Evolutionary conservation across 2,329 filamentous ascomycete species (phyloP), one percentile per base, ranked within the genome.

Genomic region (Apiospora marii): DNA sequence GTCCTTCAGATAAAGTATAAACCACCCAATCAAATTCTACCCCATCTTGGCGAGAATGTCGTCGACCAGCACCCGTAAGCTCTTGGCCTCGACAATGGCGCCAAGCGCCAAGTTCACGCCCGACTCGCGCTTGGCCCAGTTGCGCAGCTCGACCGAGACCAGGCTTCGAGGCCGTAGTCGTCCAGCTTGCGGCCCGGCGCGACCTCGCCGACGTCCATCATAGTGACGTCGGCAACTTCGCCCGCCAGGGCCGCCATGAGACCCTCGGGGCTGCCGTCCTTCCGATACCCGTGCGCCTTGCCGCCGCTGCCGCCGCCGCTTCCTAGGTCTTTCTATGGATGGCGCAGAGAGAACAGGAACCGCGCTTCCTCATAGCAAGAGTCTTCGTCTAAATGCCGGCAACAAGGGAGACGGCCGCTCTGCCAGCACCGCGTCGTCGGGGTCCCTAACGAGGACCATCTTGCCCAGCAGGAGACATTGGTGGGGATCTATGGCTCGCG

Each of bases 401-500:
- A 13, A 46, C 44, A 46, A 46, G 4, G 44, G 2, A 13, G 44
- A 46, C 12, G 44, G 44, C 19, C 44, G 44, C 44, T 46, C 44
- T 19, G 44, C 44, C 44, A 46, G 4, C 10, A 46, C 44, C 14
- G 19, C 44, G 5, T 46, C 44, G 44, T 46, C 44, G 44, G 44
- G 10, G 12, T 46, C 44, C 44, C 19, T 13, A 46, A 13, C 14
- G 14, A 46, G 44, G 44, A 46, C 44, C 13, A 46, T 46, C 44
- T 19, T 46, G 44, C 44, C 44, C 8, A 80, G 75, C 13, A 79
- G 72, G 3, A 76, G 43, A 1, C 79, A 77, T 27, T 80, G 79
- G 44, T 79, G 77, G 10, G 79, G 79, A 71, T 81, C 79, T 80
- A 83, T 82, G 0, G 77, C 74, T 69, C 79, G 75, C 51, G 81